Base-by-base conservation (phyloP, 305 asterid species). In the Vinca major region DNA sequence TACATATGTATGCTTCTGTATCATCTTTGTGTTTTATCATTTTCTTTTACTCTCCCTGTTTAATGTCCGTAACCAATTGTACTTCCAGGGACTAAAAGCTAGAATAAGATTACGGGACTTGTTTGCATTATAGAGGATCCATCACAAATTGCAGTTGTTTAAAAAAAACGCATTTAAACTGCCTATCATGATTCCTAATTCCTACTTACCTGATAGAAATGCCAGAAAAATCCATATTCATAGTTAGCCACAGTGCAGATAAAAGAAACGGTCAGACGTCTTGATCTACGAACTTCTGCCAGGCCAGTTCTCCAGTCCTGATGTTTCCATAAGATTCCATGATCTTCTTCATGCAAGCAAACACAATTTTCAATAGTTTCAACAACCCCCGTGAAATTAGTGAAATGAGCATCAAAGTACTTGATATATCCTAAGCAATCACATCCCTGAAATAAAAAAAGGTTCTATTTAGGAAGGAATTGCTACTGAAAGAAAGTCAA, bases 311-410 rank as follows among this genome's bases (percentile, higher is more conserved):
- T 88, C 99, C 99, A 91, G 68, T 94, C 99, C 68, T 94, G 97
- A 84, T 94, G 99, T 85, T 94, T 94, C 99, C 99, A 94, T 63
- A 94, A 84, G 71, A 94, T 86, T 73, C 99, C 99, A 66, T 89
- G 80, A 75, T 94, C 99, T 77, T 94, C 99, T 74, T 94, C 99
- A 69, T 91, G 97, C 87, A 91, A 78, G 77, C 99, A 93, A 45
- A 93, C 99, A 78, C 96, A 93, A 76, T 93, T 91, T 77, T 93
- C 93, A 61, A 80, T 88, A 17, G 96, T 89, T 68, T 94, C 99
- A n/a, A 94, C 96, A 33, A 96, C 99, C 72, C 99, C 99, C 5
- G 96, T 91, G 72, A 88, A 91, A 79, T 91, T 91, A 16, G 92
- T 85, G 74, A 91, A 91, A 78, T 91, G 84, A 48, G 99, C 99